Percentiles rank a stretch among this genome's conserved stretches.
Conservation (phyloP, 768 basidiomycete species). For the Mrakia frigida region DNA sequence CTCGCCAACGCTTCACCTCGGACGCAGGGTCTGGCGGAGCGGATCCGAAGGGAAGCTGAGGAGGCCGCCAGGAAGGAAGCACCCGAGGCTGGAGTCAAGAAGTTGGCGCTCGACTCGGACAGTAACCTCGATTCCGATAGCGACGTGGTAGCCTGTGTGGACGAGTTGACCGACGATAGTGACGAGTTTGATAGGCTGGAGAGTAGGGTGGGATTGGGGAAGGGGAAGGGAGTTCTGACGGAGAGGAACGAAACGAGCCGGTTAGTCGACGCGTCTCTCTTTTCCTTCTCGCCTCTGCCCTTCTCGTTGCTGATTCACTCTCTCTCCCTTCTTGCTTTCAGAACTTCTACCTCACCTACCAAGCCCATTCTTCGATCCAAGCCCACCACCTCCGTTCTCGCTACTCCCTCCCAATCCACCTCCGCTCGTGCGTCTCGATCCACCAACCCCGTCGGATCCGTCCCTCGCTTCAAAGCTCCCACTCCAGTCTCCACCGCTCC, state of each 20-base stretch:
- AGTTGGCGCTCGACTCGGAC: not conserved
- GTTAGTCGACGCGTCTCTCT: not conserved
- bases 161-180: not conserved
- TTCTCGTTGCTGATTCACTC: too few species aligned
- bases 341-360: too few species aligned
- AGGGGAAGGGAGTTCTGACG: not conserved
- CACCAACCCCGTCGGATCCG: not conserved
- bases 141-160: not conserved
- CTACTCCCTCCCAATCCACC: not conserved
- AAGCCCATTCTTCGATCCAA: not conserved
- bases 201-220: not conserved
- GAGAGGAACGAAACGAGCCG: not conserved
- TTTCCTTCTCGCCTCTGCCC: not conserved
- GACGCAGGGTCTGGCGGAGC: not conserved
- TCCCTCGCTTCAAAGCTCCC: not conserved
- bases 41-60: not conserved
- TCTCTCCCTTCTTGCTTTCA: not conserved
- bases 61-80: not conserved
- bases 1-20: not conserved
- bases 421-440: not conserved
- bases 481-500: not conserved
- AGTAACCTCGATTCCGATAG: not conserved
- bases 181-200: slow-evolving; percentile 10
- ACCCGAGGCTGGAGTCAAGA: not conserved
- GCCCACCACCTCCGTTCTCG: not conserved